phyloP scores from a whole-genome alignment of 2,329 filamentous ascomycete genomes.

The Ciborinia camelliae region DNA sequence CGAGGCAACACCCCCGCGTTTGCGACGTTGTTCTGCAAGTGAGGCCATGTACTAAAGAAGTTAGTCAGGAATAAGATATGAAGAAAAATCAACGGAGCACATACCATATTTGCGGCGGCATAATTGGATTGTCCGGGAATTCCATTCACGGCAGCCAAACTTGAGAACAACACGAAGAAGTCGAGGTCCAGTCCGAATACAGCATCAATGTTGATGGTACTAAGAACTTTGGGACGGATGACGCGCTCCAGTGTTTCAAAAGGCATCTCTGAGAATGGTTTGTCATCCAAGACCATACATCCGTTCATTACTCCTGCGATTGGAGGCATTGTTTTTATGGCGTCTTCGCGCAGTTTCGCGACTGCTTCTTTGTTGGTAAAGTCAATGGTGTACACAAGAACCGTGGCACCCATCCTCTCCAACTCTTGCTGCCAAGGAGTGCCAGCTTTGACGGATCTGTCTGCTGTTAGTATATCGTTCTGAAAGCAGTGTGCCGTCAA shows the following conservation, averaged over 20 bases:
- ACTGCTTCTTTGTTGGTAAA: slow-evolving; percentile 14
- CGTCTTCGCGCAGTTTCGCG: slow-evolving; percentile 1
- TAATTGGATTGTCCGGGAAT: slow-evolving; percentile 40
- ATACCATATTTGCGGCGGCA: slow-evolving; percentile 41
- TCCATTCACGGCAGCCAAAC: slow-evolving; percentile 37
- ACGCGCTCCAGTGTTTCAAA: slow-evolving; percentile 31
- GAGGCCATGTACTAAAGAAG: slow-evolving; percentile 41
- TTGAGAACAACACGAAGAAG: slow-evolving; percentile 45
- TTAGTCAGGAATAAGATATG: not conserved
- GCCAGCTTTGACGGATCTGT: slow-evolving; percentile 36
- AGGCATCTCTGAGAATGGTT: slow-evolving; percentile 35
- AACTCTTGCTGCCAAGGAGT: slow-evolving; percentile 35
- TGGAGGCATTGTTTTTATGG: slow-evolving; percentile 21
- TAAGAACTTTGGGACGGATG: slow-evolving; percentile 40
- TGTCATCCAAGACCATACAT: slow-evolving; percentile 43
- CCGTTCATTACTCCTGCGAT: slow-evolving; percentile 45
- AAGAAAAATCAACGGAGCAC: not conserved
- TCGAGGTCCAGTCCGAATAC: slow-evolving; percentile 39
- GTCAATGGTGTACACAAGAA: slow-evolving; percentile 26
- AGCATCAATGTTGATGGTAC: slow-evolving; percentile 37
- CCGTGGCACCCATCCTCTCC: slow-evolving; percentile 11
- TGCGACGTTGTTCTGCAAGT: slow-evolving; percentile 42
- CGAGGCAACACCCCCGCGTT: slow-evolving; percentile 43
- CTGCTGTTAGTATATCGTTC: not conserved
- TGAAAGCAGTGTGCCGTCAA: not conserved